Percentiles rank a stretch among this genome's conserved stretches.
Conservation (phyloP, 1,139 yeast species). For the Sugiyamaella grinbergsii region DNA sequence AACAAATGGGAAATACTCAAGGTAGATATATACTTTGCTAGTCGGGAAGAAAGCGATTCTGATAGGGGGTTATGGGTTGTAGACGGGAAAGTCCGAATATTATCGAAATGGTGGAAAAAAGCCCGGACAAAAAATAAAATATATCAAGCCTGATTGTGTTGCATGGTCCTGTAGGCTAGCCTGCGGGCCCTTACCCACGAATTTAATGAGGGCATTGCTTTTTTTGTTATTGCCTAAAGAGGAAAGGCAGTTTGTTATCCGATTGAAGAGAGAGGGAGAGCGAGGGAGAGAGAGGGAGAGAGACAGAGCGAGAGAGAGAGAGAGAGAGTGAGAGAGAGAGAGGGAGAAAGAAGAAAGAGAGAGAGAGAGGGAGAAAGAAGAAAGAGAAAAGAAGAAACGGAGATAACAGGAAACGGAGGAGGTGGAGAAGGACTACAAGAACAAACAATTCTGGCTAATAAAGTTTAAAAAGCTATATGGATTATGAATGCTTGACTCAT, state of each 20-base stretch:
- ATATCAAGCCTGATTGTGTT: background rate
- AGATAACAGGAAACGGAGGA: too few species aligned
- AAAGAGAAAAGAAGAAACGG: too few species aligned
- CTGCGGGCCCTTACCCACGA: background rate
- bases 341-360: too few species aligned
- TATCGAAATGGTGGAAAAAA: background rate
- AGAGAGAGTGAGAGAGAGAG: background rate
- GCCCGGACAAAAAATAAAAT: slow-evolving; percentile 9
- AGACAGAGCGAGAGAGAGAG: background rate
- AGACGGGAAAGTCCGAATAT: background rate
- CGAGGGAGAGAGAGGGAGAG: background rate
- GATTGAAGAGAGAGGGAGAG: slow-evolving; percentile 5
- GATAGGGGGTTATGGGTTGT: background rate
- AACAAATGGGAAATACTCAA: background rate
- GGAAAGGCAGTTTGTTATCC: slow-evolving; percentile 1
- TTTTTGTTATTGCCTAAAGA: background rate
- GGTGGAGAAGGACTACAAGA: too few species aligned
- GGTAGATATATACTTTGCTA: slow-evolving; percentile 10
- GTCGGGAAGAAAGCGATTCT: background rate
- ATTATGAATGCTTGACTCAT: too few species aligned
- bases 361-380: too few species aligned
- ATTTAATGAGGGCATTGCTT: background rate
- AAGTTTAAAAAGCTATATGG: too few species aligned
- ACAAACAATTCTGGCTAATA: too few species aligned
- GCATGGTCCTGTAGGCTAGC: too few species aligned